Evolutionary conservation across 2,329 filamentous ascomycete species (phyloP), one percentile per base, ranked within the genome.

Genomic region (Aspergillus pseudonomiae): DNA sequence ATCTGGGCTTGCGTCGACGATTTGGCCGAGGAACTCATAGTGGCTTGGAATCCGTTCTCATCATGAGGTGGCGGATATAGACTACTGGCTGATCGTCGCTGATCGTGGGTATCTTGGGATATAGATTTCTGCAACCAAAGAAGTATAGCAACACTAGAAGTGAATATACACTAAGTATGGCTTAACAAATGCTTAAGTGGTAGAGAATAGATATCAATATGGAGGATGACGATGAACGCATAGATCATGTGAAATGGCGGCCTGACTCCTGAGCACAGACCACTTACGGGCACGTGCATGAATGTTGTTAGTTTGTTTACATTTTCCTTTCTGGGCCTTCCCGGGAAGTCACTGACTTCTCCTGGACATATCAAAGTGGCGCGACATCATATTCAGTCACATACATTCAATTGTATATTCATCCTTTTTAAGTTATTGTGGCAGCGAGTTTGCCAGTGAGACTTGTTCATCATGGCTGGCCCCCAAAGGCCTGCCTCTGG

Each of bases 1-100:
- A 92, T 86, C 74, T 89, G 87, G 61, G 87, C 87, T 72, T 78
- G 71, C 48, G 72, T 62, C 63, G 73, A 65, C 61, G 74, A 53
- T 70, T 66, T 76, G 48, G 39, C 52, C 4, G 72, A 66, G 62
- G 73, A 70, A 61, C 74, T 74, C 78, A 81, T 81, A 60, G 60
- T 73, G 68, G 59, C 28, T 34, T 58, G 34, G 28, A 30, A 57
- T 46, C 58, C 45, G 64, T 68, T 57, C 62, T 65, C 59, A 68
- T 67, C 19, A 60, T 66, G 61, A 55, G 52, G 52, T 32, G 54
- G 55, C 45, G 36, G 36, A 24, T 16, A 39, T 41, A 28, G 30
- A 45, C 19, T 30, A 43, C 46, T 32, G 26, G 36, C 28, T 41
- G 28, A 46, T 46, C 41, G n/a, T 21, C 52, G 32, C 32, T 14